These are phyloP conservation scores for Botrytis porri DNA, from an alignment of 2,329 filamentous ascomycete species.

Conservation along the genomic window DNA sequence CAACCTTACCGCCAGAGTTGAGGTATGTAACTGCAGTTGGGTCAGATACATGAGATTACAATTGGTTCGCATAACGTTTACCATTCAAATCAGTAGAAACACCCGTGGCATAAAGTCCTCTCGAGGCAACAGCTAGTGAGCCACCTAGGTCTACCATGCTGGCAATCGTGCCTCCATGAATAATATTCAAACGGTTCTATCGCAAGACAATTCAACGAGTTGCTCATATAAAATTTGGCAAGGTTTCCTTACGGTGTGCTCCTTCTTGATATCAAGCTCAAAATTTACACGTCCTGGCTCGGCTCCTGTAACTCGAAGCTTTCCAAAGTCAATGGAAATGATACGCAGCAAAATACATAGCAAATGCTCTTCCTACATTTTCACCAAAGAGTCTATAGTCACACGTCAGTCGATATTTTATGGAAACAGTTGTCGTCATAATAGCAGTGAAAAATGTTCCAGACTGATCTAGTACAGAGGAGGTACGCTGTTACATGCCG, in stretches of 20 bases:
- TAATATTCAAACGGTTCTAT: conserved; percentile 71
- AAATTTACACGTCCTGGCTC: conserved; percentile 68
- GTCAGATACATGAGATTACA: neutral
- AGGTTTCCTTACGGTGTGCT: conserved; percentile 62
- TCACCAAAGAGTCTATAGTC: conserved; percentile 37
- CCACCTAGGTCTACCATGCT: conserved; percentile 69
- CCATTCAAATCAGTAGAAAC: conserved; percentile 65
- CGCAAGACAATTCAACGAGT: neutral
- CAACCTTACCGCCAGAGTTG: conserved; percentile 54
- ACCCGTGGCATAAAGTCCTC: conserved; percentile 59
- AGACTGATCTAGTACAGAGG: neutral
- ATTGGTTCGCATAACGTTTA: conserved; percentile 32
- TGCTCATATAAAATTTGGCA: neutral
- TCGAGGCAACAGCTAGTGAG: conserved; percentile 63
- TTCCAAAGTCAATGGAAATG: conserved; percentile 14
- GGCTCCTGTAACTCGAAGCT: conserved; percentile 68
- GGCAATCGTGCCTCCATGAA: conserved; percentile 77
- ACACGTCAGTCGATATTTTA: conserved; percentile 16
- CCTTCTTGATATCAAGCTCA: conserved; percentile 69
- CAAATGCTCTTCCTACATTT: conserved; percentile 31
- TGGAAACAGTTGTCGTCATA: neutral
- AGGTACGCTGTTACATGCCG: neutral
- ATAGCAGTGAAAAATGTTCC: neutral
- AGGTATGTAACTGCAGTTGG: conserved; percentile 58
- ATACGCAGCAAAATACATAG: neutral